phyloP scores from a whole-genome alignment of 192 early-diverging fungal species.

The Neocallimastix lanati region DNA sequence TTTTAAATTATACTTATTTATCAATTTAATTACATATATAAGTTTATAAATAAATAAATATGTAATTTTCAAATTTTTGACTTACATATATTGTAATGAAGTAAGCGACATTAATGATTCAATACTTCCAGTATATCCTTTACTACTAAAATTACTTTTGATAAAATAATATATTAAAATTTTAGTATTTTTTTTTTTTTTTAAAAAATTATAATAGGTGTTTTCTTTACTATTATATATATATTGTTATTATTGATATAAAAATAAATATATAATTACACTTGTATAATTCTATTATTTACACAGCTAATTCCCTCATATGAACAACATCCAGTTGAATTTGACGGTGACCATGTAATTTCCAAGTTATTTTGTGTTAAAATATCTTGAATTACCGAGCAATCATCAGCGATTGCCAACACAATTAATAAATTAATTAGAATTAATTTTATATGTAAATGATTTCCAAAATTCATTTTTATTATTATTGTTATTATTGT shows the following conservation, averaged over 20 bases:
- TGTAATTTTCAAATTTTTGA: background rate
- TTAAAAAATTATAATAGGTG: no score
- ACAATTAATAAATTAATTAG: background rate
- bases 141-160: background rate
- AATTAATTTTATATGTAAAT: background rate
- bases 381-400: background rate
- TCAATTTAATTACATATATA: background rate
- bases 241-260: no score
- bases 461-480: no score
- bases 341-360: background rate
- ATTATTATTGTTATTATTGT: no score
- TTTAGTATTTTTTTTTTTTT: no score
- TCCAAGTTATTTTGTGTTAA: background rate
- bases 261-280: background rate
- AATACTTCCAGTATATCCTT: background rate
- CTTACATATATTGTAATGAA: background rate
- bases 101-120: background rate
- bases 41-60: background rate
- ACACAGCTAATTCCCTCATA: background rate
- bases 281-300: background rate
- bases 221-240: no score
- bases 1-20: no score
- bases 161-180: no score
- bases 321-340: background rate
- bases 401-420: background rate